These are phyloP conservation scores for Candida hispaniensis DNA, from an alignment of 805 yeast species.

Conservation along the genomic window DNA sequence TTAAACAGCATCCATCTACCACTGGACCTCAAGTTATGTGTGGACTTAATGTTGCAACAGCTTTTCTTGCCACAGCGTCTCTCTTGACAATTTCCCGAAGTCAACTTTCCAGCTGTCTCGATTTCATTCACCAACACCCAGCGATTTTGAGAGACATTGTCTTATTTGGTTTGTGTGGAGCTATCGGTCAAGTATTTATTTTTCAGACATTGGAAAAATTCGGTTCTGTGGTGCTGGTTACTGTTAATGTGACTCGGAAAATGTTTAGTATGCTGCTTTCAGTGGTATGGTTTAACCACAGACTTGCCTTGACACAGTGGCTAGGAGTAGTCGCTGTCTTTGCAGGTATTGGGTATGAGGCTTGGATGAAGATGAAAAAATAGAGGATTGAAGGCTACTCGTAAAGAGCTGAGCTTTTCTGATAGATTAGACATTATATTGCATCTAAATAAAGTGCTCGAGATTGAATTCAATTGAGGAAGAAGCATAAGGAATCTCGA, in stretches of 20 bases:
- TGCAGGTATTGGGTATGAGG: constrained; percentile 76
- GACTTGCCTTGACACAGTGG: constrained; percentile 57
- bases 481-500: constrained; percentile 89
- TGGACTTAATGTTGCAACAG: constrained; percentile 43
- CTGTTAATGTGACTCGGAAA: constrained; percentile 92
- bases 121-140: constrained; percentile 44
- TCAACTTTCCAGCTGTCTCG: constrained; percentile 41
- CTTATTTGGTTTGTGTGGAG: constrained; percentile 66
- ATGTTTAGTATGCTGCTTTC: constrained; percentile 91
- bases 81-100: constrained; percentile 39
- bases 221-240: constrained; percentile 75
- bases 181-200: constrained; percentile 90
- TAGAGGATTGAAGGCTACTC: no score
- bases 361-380: constrained; percentile 36
- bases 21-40: constrained; percentile 88
- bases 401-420: no score
- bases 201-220: constrained; percentile 73
- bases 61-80: constrained; percentile 33
- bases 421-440: no score
- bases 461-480: constrained; percentile 84
- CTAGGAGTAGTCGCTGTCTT: constrained; percentile 69
- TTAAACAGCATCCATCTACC: constrained; percentile 36
- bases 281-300: constrained; percentile 79
- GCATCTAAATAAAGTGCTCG: constrained; percentile 56
- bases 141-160: constrained; percentile 47